Evolutionary conservation across 805 yeast genomes (phyloP).

Genomic region (Ogataea corticis): DNA sequence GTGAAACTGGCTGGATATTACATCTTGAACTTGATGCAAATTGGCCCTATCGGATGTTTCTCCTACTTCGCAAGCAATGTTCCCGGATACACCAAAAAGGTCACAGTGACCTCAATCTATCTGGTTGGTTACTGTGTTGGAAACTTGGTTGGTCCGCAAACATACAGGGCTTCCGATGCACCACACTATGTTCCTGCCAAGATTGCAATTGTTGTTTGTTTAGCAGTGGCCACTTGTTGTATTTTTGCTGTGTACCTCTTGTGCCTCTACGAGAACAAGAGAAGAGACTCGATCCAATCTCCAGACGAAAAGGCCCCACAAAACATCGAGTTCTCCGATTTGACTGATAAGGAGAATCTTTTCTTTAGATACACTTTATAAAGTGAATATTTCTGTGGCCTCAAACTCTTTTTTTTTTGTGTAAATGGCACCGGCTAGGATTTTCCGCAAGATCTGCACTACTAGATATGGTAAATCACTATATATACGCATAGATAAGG

Average conservation of each 20-base stretch:
- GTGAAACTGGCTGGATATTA: slow-evolving; percentile 33
- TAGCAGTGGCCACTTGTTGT: slow-evolving; percentile 27
- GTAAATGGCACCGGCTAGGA: no score
- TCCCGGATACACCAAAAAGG: slow-evolving; percentile 72
- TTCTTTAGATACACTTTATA: slow-evolving; percentile 47
- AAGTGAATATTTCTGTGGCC: background rate
- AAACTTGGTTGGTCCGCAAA: slow-evolving; percentile 68
- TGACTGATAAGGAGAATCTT: slow-evolving; percentile 53
- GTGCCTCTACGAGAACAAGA: slow-evolving; percentile 41
- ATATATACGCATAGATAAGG: no score
- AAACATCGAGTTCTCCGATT: slow-evolving; percentile 34
- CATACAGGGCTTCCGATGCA: slow-evolving; percentile 57
- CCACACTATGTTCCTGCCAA: slow-evolving; percentile 38
- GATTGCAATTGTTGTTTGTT: slow-evolving; percentile 48
- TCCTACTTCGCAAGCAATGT: slow-evolving; percentile 36
- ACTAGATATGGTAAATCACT: no score
- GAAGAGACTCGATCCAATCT: slow-evolving; percentile 38
- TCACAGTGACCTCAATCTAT: slow-evolving; percentile 53
- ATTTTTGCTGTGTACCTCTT: slow-evolving; percentile 15
- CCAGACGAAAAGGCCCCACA: slow-evolving; percentile 27
- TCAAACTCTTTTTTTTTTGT: no score
- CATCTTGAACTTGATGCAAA: slow-evolving; percentile 16
- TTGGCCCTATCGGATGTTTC: slow-evolving; percentile 26
- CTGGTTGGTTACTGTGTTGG: slow-evolving; percentile 66
- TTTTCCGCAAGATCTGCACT: no score